phyloP scores from a whole-genome alignment of 345 rosid species.

The Linum lewisii region DNA sequence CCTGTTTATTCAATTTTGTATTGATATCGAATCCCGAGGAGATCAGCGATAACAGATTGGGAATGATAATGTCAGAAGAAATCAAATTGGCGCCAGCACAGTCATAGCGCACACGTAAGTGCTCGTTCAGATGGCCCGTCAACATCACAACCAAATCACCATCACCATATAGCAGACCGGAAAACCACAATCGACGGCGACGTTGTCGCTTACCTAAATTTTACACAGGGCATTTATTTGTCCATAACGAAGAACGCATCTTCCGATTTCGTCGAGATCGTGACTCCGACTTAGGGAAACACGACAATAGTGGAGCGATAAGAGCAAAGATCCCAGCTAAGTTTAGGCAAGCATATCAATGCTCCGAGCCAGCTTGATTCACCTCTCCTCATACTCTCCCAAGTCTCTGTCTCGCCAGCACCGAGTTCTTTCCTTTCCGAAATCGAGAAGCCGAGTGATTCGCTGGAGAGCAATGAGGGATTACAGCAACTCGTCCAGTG shows the following conservation, averaged over 20 bases:
- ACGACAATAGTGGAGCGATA: too few species aligned
- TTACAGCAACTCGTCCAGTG: not conserved
- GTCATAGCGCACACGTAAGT: not conserved
- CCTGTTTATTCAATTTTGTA: too few species aligned
- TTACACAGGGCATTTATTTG: not conserved
- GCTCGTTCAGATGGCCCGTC: not conserved
- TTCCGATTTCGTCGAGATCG: not conserved
- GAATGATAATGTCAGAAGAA: too few species aligned
- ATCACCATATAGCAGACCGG: not conserved
- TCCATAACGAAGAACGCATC: not conserved
- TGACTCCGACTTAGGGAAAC: not conserved
- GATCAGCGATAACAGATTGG: too few species aligned
- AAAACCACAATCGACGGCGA: not conserved
- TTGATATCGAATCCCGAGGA: too few species aligned
- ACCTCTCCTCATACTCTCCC: not conserved
- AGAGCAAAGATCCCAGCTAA: not conserved
- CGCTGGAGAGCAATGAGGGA: not conserved
- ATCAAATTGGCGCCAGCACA: not conserved
- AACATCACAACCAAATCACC: not conserved
- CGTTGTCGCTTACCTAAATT: not conserved
- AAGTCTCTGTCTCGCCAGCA: slow-evolving; percentile 3
- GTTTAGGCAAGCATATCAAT: not conserved
- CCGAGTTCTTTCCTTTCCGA: not conserved
- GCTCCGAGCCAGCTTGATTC: not conserved
- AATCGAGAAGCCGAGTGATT: not conserved